Percentiles rank a stretch among this genome's conserved stretches.
These are phyloP conservation scores for Aspergillus neotritici DNA, from an alignment of 2,329 filamentous ascomycete species.

Conservation along the genomic window DNA sequence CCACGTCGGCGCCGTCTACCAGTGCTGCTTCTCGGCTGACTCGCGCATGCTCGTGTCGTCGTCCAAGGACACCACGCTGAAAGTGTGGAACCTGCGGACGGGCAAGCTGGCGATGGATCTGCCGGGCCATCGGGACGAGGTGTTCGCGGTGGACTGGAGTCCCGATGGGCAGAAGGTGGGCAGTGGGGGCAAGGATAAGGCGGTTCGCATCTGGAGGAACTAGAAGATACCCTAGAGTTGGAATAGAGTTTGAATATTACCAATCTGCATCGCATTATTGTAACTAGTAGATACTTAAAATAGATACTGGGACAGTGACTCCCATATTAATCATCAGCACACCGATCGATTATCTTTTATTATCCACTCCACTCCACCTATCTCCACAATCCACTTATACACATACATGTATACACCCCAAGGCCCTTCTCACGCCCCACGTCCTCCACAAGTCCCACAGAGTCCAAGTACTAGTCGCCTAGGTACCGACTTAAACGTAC, in stretches of 20 bases:
- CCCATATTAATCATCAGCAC: too few species aligned
- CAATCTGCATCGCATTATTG: constrained; percentile 5
- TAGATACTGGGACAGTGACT: too few species aligned
- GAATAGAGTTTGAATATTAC: neutral
- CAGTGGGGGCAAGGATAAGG: constrained; percentile 89
- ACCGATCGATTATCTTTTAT: too few species aligned
- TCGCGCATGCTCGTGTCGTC: constrained; percentile 81
- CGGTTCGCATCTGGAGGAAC: constrained; percentile 60
- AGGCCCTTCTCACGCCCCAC: too few species aligned
- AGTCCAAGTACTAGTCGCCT: neutral
- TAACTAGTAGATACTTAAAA: too few species aligned
- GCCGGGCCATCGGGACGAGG: constrained; percentile 85
- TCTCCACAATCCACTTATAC: too few species aligned
- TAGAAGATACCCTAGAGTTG: constrained; percentile 25
- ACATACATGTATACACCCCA: too few species aligned
- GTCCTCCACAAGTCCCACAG: neutral
- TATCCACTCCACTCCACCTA: too few species aligned
- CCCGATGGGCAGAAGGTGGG: constrained; percentile 82
- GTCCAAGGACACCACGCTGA: constrained; percentile 88
- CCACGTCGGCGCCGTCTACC: constrained; percentile 87
- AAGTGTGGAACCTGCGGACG: constrained; percentile 86
- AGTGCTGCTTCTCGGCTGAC: constrained; percentile 87
- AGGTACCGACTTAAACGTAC: constrained; percentile 36
- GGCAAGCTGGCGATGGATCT: constrained; percentile 78
- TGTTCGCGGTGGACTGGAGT: constrained; percentile 93